Percentiles rank a stretch among this genome's conserved stretches.
These are phyloP conservation scores for Porcisia deanei DNA, from an alignment of 208 protist genomes.

Conservation along the genomic window DNA sequence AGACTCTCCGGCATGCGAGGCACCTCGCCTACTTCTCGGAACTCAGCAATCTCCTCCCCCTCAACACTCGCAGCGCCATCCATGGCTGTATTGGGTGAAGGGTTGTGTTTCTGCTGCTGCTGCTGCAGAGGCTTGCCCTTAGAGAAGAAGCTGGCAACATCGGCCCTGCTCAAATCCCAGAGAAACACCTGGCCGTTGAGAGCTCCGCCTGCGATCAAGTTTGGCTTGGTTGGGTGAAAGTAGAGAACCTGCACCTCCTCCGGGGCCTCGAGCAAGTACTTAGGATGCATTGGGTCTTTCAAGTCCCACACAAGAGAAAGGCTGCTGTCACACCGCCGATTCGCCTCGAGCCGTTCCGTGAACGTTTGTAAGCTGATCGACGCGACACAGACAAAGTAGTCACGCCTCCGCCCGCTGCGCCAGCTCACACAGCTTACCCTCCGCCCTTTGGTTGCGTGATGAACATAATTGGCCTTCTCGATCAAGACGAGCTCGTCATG, in stretches of 20 bases:
- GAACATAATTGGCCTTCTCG: conserved; percentile 89
- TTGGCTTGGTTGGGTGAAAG: conserved; percentile 85
- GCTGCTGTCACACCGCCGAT: conserved; percentile 72
- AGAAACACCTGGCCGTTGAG: conserved; percentile 92
- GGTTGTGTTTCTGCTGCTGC: conserved; percentile 11
- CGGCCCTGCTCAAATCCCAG: conserved; percentile 81
- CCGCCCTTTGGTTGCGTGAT: conserved; percentile 79
- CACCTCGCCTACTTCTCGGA: conserved; percentile 68
- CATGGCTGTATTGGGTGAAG: neutral
- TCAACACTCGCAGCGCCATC: neutral
- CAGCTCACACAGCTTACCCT: conserved; percentile 79
- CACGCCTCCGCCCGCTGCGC: conserved; percentile 62
- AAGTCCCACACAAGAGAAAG: conserved; percentile 91
- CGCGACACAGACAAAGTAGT: conserved; percentile 83
- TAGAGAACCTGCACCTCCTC: conserved; percentile 86
- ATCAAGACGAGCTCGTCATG: conserved; percentile 78
- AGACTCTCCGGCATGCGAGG: conserved; percentile 69
- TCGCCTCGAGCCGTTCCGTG: conserved; percentile 73
- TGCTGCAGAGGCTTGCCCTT: conserved; percentile 16
- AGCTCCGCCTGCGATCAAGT: conserved; percentile 82
- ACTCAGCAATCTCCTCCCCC: conserved; percentile 9
- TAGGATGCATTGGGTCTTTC: conserved; percentile 89
- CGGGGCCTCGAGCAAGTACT: conserved; percentile 85
- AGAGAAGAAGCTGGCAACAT: conserved; percentile 29
- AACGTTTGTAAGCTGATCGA: conserved; percentile 62